Conservation (phyloP, 2,329 filamentous ascomycete genomes). For the Spiromastix sp. region DNA sequence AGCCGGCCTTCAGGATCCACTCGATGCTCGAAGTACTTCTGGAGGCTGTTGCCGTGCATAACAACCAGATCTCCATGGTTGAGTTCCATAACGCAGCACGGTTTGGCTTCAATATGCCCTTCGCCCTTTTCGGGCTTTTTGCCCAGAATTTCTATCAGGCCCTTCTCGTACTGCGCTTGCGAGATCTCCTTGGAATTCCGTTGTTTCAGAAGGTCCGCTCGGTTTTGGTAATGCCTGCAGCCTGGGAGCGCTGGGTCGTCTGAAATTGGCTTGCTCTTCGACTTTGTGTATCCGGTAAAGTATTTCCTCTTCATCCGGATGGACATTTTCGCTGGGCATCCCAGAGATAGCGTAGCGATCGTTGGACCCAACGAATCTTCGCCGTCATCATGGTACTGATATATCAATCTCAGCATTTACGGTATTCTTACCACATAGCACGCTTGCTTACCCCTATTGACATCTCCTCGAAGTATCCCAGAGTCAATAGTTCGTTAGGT, state of each 20-base stretch:
- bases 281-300: slow-evolving; percentile 18
- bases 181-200: slow-evolving; percentile 14
- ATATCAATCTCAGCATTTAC: not conserved
- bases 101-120: slow-evolving; percentile 12
- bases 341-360: slow-evolving; percentile 46
- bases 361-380: slow-evolving; percentile 45
- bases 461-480: slow-evolving; percentile 47
- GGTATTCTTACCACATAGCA: too few species aligned
- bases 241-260: slow-evolving; percentile 23
- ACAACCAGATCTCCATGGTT: slow-evolving; percentile 48
- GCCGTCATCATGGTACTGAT: slow-evolving; percentile 49
- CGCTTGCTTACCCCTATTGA: slow-evolving; percentile 41
- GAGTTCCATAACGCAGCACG: slow-evolving; percentile 37
- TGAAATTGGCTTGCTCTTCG: slow-evolving; percentile 10
- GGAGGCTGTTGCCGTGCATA: slow-evolving; percentile 46
- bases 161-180: slow-evolving; percentile 13
- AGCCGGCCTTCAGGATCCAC: slow-evolving; percentile 35
- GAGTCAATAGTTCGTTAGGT: slow-evolving; percentile 47
- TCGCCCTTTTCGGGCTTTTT: not conserved
- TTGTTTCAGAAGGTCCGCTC: slow-evolving; percentile 16
- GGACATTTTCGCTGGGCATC: slow-evolving; percentile 41
- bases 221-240: slow-evolving; percentile 18
- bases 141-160: not conserved
- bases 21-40: slow-evolving; percentile 46
- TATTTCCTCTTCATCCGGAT: slow-evolving; percentile 46